phyloP scores from a whole-genome alignment of 805 yeast genomes.

The Yarrowia sp. region DNA sequence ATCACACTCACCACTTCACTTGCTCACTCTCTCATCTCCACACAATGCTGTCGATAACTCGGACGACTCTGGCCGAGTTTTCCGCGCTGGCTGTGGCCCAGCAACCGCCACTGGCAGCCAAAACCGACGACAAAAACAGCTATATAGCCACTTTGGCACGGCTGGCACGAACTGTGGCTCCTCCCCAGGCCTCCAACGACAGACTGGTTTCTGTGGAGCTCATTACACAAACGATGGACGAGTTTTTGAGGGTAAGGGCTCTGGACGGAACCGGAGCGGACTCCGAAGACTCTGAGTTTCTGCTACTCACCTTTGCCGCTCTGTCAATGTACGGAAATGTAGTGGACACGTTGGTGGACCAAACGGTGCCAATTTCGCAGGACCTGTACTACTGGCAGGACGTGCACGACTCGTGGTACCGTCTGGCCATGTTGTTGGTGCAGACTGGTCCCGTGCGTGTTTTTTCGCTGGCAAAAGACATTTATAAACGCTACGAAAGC shows the following conservation, averaged over 20 bases:
- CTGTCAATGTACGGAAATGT: constrained; percentile 39
- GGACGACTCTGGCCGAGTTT: constrained; percentile 19
- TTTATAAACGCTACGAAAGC: neutral
- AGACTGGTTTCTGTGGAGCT: neutral
- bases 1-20: too few relatives aligned
- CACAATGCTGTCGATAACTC: constrained; percentile 15
- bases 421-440: constrained; percentile 40
- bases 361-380: constrained; percentile 45
- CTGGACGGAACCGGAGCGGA: neutral
- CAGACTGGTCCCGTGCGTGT: constrained; percentile 38
- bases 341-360: constrained; percentile 39
- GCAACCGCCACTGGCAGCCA: neutral
- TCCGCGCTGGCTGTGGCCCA: constrained; percentile 11
- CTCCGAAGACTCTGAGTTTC: neutral
- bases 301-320: constrained; percentile 34
- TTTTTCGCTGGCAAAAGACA: neutral
- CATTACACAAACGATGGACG: neutral
- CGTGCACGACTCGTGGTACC: constrained; percentile 37
- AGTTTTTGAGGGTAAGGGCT: neutral
- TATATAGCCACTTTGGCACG: constrained; percentile 14
- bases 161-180: neutral
- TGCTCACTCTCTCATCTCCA: neutral
- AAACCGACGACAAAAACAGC: constrained; percentile 1
- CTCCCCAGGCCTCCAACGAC: constrained; percentile 15
- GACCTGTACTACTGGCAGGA: constrained; percentile 50